A percentile compares a stretch with the other conserved stretches of the same genome.
Conservation (phyloP, 2,329 filamentous ascomycete genomes). For the Aspergillus ustus region DNA sequence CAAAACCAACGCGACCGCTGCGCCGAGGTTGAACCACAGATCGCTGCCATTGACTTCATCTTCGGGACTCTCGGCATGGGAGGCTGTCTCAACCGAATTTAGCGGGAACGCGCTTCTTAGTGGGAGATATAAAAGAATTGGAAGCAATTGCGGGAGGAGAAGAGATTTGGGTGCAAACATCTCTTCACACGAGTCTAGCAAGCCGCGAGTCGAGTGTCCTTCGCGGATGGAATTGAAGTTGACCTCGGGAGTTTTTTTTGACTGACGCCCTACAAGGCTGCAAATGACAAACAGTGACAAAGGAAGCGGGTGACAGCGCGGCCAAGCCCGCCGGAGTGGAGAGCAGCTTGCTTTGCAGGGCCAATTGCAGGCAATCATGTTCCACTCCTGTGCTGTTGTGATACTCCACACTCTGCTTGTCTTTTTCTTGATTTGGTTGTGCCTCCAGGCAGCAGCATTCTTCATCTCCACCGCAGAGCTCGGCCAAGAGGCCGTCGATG, state of each 20-base stretch:
- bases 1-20: slow-evolving; percentile 6
- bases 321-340: background rate
- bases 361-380: background rate
- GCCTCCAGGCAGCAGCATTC: slow-evolving; percentile 7
- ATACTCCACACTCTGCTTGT: background rate
- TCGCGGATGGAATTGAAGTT: background rate
- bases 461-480: background rate
- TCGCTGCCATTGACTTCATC: background rate
- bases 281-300: background rate
- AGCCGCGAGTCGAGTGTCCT: background rate
- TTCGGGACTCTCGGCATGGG: background rate
- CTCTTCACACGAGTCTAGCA: background rate
- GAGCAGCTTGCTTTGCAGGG: background rate
- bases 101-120: slow-evolving; percentile 1
- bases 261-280: background rate
- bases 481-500: background rate
- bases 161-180: background rate
- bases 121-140: background rate
- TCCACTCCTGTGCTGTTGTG: background rate
- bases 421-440: background rate
- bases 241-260: too few species aligned
- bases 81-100: background rate
- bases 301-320: background rate
- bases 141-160: background rate
- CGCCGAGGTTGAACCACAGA: slow-evolving; percentile 3